Evolutionary conservation across 768 basidiomycete species (phyloP).

Genomic region (Boletus vermiculosoides): DNA sequence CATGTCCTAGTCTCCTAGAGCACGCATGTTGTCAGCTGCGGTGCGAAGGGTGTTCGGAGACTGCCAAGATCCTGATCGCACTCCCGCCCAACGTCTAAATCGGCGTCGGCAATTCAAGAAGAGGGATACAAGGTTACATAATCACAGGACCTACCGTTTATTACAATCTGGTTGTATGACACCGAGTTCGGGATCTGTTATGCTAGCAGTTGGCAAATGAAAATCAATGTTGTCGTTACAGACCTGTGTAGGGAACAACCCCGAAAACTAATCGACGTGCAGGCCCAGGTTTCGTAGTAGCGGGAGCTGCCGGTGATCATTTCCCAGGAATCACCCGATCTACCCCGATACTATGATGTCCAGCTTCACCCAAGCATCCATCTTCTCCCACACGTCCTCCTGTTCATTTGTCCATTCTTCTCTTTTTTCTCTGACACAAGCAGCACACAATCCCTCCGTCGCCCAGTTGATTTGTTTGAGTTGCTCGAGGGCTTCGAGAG

Average conservation of each 20-base stretch:
- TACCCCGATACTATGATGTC: slow-evolving; percentile 10
- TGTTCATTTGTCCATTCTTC: slow-evolving; percentile 69
- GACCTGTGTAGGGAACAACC: background rate
- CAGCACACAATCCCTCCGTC: slow-evolving; percentile 52
- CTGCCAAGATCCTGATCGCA: background rate
- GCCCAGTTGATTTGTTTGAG: slow-evolving; percentile 62
- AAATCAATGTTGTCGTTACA: background rate
- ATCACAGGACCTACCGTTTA: background rate
- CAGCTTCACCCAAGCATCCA: slow-evolving; percentile 55
- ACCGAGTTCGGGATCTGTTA: background rate
- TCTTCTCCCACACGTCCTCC: slow-evolving; percentile 52
- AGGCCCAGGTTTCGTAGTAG: background rate
- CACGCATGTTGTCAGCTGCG: background rate
- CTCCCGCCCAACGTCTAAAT: background rate
- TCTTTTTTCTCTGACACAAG: slow-evolving; percentile 57
- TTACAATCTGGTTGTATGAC: background rate
- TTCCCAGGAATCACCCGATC: background rate
- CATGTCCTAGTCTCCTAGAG: too few species aligned
- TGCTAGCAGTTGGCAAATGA: background rate
- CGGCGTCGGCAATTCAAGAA: background rate
- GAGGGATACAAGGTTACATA: background rate
- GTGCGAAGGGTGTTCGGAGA: background rate
- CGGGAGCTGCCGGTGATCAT: background rate
- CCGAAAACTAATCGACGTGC: background rate
- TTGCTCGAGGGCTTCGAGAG: slow-evolving; percentile 65